These are phyloP conservation scores for Suhomyces panamericanus DNA, from an alignment of 1,139 yeast species.

Conservation along the genomic window DNA sequence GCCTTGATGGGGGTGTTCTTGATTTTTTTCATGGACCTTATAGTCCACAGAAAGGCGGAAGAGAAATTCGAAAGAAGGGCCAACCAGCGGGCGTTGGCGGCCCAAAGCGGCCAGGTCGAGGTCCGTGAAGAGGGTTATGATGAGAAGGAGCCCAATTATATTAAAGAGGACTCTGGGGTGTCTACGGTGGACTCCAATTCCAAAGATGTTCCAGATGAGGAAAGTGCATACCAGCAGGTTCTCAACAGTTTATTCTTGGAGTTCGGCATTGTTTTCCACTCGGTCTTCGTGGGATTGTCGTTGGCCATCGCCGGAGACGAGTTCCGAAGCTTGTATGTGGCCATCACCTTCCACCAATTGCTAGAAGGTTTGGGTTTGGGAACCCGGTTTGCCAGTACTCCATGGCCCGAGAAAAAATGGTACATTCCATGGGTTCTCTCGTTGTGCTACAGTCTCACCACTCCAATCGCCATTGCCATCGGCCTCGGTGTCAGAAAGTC, in stretches of 20 bases:
- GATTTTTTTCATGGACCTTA: conserved; percentile 32
- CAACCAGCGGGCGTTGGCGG: neutral
- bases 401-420: conserved; percentile 33
- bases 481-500: conserved; percentile 38
- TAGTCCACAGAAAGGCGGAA: conserved; percentile 27
- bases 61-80: neutral
- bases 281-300: conserved; percentile 42
- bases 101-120: neutral
- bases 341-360: conserved; percentile 42
- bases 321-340: conserved; percentile 37
- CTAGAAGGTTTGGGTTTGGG: conserved; percentile 47
- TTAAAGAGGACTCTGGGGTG: neutral
- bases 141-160: neutral
- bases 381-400: conserved; percentile 38
- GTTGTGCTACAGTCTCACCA: conserved; percentile 32
- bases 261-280: conserved; percentile 43
- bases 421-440: conserved; percentile 39
- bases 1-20: conserved; percentile 39
- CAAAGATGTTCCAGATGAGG: neutral
- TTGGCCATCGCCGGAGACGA: conserved; percentile 42
- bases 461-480: conserved; percentile 39
- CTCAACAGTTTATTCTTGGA: conserved; percentile 33
- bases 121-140: neutral
- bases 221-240: conserved; percentile 20
- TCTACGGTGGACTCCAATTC: neutral